phyloP scores from a whole-genome alignment of 306 rosid genomes.

The Pterocarpus macrocarpus region DNA sequence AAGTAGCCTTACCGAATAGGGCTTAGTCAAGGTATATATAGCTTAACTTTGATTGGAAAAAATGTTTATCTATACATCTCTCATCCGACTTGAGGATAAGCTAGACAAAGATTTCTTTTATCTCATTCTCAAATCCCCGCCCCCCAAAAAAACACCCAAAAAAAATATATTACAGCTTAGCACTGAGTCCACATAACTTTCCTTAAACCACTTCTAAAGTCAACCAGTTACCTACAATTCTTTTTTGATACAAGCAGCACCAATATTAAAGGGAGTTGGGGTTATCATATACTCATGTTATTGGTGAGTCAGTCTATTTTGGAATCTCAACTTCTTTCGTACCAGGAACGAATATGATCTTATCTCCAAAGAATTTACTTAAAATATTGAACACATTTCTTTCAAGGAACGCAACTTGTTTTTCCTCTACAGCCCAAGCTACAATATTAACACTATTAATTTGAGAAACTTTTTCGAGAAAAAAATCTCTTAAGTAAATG shows the following conservation, averaged over 20 bases:
- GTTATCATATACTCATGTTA: background rate
- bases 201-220: background rate
- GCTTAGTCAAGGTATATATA: constrained; percentile 1
- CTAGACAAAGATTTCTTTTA: constrained; percentile 35
- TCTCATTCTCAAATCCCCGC: background rate
- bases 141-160: background rate
- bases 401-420: no score
- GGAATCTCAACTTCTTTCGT: background rate
- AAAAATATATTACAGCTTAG: background rate
- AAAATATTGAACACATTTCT: no score
- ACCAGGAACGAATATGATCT: background rate
- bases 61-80: constrained; percentile 6
- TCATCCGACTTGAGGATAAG: constrained; percentile 7
- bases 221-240: background rate
- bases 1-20: constrained; percentile 43
- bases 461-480: background rate
- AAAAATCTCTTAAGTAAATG: constrained; percentile 31
- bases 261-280: background rate
- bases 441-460: no score
- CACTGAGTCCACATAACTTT: background rate
- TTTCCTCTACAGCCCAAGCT: no score
- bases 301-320: background rate
- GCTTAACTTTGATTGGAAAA: constrained; percentile 28
- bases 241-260: background rate
- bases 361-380: background rate